A percentile compares a stretch with the other conserved stretches of the same genome.
Conservation (phyloP, 352 stramenopile species). For the Plasmopara halstedii region DNA sequence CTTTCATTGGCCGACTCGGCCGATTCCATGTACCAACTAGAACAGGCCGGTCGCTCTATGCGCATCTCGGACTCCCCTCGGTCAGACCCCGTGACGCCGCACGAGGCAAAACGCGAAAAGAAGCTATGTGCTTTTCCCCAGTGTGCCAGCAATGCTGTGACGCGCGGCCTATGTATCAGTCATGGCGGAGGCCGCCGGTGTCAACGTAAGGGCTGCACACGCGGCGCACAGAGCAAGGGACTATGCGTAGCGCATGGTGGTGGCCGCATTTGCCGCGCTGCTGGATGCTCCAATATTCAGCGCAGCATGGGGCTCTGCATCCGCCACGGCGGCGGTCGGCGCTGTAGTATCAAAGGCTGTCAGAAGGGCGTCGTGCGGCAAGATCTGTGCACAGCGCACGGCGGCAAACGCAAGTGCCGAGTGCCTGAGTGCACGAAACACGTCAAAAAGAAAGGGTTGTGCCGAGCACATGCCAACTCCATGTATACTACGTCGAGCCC, state of each 20-base stretch:
- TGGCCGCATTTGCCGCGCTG: constrained; percentile 68
- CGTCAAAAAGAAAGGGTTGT: constrained; percentile 82
- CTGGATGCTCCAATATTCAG: constrained; percentile 81
- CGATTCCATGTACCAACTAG: constrained; percentile 42
- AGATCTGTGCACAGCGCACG: constrained; percentile 81
- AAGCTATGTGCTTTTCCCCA: constrained; percentile 70
- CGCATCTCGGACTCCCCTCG: constrained; percentile 25
- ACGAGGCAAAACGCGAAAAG: constrained; percentile 49
- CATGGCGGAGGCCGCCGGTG: constrained; percentile 73
- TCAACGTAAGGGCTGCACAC: constrained; percentile 76
- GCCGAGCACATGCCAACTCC: constrained; percentile 68
- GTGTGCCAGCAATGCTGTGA: constrained; percentile 73
- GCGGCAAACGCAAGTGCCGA: constrained; percentile 77
- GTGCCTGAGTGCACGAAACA: constrained; percentile 78
- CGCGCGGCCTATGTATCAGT: constrained; percentile 72
- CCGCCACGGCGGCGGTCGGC: constrained; percentile 76
- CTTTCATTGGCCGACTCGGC: constrained; percentile 53
- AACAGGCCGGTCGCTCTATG: constrained; percentile 30
- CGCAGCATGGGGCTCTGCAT: constrained; percentile 85
- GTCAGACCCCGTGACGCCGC: constrained; percentile 2
- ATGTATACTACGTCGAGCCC: constrained; percentile 23
- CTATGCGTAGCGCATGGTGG: constrained; percentile 80
- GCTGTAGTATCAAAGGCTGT: constrained; percentile 72
- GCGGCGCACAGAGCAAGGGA: constrained; percentile 72
- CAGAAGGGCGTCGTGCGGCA: constrained; percentile 82